phyloP scores from a whole-genome alignment of 805 yeast genomes.

The Lachancea nothofagi region DNA sequence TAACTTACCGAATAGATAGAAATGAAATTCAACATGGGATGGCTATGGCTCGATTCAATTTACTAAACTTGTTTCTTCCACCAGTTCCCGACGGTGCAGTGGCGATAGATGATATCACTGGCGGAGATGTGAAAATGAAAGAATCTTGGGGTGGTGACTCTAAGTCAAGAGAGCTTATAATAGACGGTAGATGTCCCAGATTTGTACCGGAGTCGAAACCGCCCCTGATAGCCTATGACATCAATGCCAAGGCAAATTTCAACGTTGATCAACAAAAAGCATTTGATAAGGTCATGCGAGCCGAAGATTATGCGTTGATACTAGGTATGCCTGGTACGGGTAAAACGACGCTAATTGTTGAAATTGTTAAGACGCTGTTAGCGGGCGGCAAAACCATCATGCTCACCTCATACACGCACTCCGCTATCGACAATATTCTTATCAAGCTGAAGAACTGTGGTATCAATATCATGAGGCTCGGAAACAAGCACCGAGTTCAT shows the following conservation, averaged over 20 bases:
- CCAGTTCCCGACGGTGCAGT: slow-evolving; percentile 32
- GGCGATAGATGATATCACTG: slow-evolving; percentile 13
- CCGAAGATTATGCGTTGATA: slow-evolving; percentile 73
- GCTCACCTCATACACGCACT: slow-evolving; percentile 83
- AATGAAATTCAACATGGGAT: slow-evolving; percentile 74
- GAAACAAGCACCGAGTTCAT: slow-evolving; percentile 55
- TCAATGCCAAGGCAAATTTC: slow-evolving; percentile 30
- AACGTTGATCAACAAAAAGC: slow-evolving; percentile 73
- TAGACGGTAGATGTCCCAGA: slow-evolving; percentile 30
- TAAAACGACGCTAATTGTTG: slow-evolving; percentile 83
- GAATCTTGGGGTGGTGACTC: slow-evolving; percentile 35
- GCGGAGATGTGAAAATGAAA: slow-evolving; percentile 15
- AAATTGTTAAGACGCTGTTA: slow-evolving; percentile 55
- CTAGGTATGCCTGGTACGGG: slow-evolving; percentile 99
- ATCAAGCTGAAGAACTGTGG: slow-evolving; percentile 54
- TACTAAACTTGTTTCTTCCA: slow-evolving; percentile 58
- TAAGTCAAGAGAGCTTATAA: slow-evolving; percentile 31
- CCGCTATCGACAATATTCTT: slow-evolving; percentile 92
- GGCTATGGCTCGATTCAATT: slow-evolving; percentile 69
- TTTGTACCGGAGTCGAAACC: slow-evolving; percentile 16
- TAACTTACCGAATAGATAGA: slow-evolving; percentile 63
- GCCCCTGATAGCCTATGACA: slow-evolving; percentile 21
- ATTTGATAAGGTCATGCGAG: slow-evolving; percentile 53
- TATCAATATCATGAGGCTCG: slow-evolving; percentile 60
- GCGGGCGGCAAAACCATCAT: slow-evolving; percentile 60